Evolutionary conservation across 495 filamentous ascomycete genomes (phyloP), one percentile per base, ranked within the genome.

Genomic region (Gamarada debralockiae): DNA sequence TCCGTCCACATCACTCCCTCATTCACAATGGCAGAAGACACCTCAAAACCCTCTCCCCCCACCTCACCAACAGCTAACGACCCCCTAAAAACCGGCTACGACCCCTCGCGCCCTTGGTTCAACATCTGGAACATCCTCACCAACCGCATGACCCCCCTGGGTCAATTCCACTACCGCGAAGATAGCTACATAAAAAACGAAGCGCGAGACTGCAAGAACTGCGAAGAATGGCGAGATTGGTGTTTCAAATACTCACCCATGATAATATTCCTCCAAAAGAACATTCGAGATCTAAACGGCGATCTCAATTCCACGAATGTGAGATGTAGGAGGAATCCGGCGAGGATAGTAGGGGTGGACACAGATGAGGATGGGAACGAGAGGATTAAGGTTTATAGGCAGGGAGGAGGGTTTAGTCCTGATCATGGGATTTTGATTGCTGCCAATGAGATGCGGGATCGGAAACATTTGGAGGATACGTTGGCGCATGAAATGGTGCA

Each of bases 401-500:
- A 85, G 62, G 75, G 73, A 12, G 93, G 92, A 13, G 95, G 93
- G 0, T 96, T 97, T 57, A 81, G 84, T 63, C 82, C 87, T 0
- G 74, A 86, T 25, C 85, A 88, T 59, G 93, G 93, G 3, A 96
- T 98, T 44, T 56, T 91, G 63, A 67, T 98, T 3, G 97, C 95
- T 66, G 87, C 95, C 24, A 97, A 98, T 64, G 80, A 88, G 66
- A 74, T 97, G 66, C 71, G 80, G 41, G 80, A 86, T 61, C 74
- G 80, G 41, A 76, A 81, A 1, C 87, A 95, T 61, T 62, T 95
- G 57, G 93, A 98, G 73, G 93, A 98, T 66, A 96, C 90, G 27
- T 73, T 98, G 63, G 86, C 93, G 37, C 93, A 98, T 70, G 93
- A 98, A 73, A 91, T 98, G 86, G 85, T 98, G 48, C 93, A 98